Conservation (phyloP, 1,139 yeast genomes). For the Candida tetrigidarum region DNA sequence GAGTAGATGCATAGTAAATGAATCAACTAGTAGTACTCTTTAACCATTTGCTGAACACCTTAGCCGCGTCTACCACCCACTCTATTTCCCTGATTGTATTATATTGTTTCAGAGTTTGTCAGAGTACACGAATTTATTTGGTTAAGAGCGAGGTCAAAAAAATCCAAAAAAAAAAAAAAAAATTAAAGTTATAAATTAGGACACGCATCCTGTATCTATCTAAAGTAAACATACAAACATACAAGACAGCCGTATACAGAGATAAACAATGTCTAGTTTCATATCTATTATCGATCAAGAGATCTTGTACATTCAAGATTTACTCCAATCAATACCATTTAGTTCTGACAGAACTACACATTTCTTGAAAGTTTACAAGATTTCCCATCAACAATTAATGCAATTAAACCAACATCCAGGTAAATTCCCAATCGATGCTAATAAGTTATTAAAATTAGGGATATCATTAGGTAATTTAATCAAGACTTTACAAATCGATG, state of each 20-base stretch:
- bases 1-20: no score
- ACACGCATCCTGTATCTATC: no score
- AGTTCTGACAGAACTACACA: conserved; percentile 22
- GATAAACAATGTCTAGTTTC: conserved; percentile 17
- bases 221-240: background rate
- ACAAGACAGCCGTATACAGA: background rate
- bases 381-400: conserved; percentile 32
- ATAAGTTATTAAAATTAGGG: conserved; percentile 44
- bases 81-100: no score
- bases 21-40: no score
- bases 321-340: conserved; percentile 43
- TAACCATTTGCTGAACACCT: no score
- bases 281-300: conserved; percentile 28
- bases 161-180: background rate
- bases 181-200: background rate
- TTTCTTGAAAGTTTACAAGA: conserved; percentile 37
- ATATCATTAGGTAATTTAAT: conserved; percentile 49
- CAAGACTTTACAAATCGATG: conserved; percentile 41
- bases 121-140: no score
- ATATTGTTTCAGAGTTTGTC: no score
- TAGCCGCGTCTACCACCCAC: no score
- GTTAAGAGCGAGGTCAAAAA: no score
- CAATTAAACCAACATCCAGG: conserved; percentile 24
- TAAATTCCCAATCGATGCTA: conserved; percentile 42
- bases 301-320: conserved; percentile 30